Conservation (phyloP, 345 rosid species). For the Clausena lansium region DNA sequence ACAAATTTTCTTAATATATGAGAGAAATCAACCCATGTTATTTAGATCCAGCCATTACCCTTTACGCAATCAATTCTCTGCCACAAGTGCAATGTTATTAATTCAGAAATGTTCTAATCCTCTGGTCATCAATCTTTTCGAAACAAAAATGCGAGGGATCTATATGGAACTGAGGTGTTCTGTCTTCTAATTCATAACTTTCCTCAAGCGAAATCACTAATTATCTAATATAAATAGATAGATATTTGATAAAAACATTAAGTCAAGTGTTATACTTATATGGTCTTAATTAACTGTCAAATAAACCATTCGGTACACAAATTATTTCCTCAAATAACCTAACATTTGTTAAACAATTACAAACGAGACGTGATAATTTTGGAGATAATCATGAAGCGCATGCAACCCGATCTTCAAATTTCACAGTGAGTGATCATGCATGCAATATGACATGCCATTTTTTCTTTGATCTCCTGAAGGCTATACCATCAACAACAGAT, state of each 20-base stretch:
- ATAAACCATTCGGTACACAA: neutral
- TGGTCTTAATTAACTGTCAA: neutral
- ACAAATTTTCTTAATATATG: too few species aligned
- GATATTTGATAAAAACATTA: too few species aligned
- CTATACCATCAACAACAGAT: neutral
- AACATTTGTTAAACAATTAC: neutral
- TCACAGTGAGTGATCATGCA: conserved; percentile 1
- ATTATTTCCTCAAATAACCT: neutral
- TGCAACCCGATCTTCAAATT: neutral
- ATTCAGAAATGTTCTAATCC: neutral
- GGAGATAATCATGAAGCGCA: neutral
- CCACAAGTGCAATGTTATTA: neutral
- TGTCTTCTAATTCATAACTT: too few species aligned
- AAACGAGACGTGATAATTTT: neutral
- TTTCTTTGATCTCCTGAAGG: neutral
- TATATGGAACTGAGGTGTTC: too few species aligned
- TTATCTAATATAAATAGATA: too few species aligned
- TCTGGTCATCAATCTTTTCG: neutral
- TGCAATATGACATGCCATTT: neutral
- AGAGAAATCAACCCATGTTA: too few species aligned
- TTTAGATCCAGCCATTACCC: neutral
- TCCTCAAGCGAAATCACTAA: too few species aligned
- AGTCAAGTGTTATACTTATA: neutral
- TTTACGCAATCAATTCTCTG: neutral
- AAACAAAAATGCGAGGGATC: neutral